phyloP scores from a whole-genome alignment of 2,329 filamentous ascomycete genomes.

The Plenodomus tracheiphilus region DNA sequence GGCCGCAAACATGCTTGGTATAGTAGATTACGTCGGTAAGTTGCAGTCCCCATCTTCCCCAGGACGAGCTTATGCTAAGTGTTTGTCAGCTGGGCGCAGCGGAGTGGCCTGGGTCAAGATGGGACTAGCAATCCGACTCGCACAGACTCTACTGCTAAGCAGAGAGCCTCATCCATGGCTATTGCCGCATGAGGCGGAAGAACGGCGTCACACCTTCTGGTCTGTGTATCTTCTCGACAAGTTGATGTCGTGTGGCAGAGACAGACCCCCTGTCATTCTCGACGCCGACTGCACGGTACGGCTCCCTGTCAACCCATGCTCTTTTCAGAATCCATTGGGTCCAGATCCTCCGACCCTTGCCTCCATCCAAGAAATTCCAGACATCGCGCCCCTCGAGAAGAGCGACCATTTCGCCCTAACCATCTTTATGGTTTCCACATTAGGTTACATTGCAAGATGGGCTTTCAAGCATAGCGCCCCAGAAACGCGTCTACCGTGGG shows the following conservation, averaged over 20 bases:
- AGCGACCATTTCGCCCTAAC: constrained; percentile 23
- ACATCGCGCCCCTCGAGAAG: background rate
- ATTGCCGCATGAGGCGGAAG: constrained; percentile 29
- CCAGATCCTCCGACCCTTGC: constrained; percentile 1
- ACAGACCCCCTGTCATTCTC: constrained; percentile 39
- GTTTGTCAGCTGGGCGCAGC: constrained; percentile 29
- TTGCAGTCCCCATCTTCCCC: background rate
- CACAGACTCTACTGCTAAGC: constrained; percentile 43
- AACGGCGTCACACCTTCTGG: constrained; percentile 45
- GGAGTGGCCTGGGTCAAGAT: constrained; percentile 45
- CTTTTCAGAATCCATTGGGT: background rate
- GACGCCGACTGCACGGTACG: constrained; percentile 32
- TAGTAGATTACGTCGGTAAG: constrained; percentile 46
- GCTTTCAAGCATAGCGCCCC: constrained; percentile 11
- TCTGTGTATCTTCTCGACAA: constrained; percentile 47
- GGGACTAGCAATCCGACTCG: constrained; percentile 38
- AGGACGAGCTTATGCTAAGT: background rate
- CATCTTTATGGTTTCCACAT: constrained; percentile 34
- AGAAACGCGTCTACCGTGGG: constrained; percentile 37
- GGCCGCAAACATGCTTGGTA: constrained; percentile 42
- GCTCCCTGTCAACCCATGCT: background rate
- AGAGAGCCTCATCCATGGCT: constrained; percentile 24
- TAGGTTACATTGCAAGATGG: constrained; percentile 38
- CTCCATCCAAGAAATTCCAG: constrained; percentile 1
- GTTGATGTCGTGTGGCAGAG: constrained; percentile 43